Evolutionary conservation across 2,329 filamentous ascomycete genomes (phyloP), one percentile per base, ranked within the genome.

Genomic region (Fusarium annulatum): DNA sequence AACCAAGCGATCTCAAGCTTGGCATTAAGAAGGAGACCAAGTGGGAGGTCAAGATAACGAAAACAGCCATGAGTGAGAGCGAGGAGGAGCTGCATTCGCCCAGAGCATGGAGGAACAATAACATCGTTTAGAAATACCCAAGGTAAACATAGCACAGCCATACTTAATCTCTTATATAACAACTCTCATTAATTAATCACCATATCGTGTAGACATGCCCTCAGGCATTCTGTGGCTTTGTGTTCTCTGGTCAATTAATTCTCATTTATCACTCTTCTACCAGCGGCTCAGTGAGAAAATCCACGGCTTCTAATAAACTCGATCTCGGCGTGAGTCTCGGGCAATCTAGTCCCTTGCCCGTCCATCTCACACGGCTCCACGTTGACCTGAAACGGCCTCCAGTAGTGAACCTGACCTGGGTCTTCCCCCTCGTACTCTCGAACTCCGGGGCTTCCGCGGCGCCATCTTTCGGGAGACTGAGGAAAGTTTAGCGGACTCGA

Each of bases 71-170:
- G 6, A 74, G 55, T 59, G 72, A 74, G 30, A 74, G 72, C 5
- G 68, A 74, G n/a, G 72, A 74, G 33, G 72, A 74, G 36, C 18
- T 74, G 26, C 68, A 55, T 15, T 69, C 71, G 2, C 68, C 71
- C 0, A 33, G 42, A 3, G n/a, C 18, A 10, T 61, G 71, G 60
- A 69, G 46, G 4, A 56, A 41, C n/a, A 33, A 56, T 10, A 56
- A 56, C 38, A 9, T 19, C n/a, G 14, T 56, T n/a, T 56, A 33
- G 19, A 23, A 41, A 14, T 7, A 41, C 5, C 30, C 6, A 4
- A 26, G 18, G 49, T 52, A 10, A 26, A 52, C 16, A 52, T 52
- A 52, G 30, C n/a, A 36, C n/a, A 36, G 9, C 9, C n/a, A 52
- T 36, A 52, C 30, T 15, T 26, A 52, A 36, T 52, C 49, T 52